Evolutionary conservation across 139 green algal species (phyloP), one percentile per base, ranked within the genome.

Genomic region (Asterochloris sp.): DNA sequence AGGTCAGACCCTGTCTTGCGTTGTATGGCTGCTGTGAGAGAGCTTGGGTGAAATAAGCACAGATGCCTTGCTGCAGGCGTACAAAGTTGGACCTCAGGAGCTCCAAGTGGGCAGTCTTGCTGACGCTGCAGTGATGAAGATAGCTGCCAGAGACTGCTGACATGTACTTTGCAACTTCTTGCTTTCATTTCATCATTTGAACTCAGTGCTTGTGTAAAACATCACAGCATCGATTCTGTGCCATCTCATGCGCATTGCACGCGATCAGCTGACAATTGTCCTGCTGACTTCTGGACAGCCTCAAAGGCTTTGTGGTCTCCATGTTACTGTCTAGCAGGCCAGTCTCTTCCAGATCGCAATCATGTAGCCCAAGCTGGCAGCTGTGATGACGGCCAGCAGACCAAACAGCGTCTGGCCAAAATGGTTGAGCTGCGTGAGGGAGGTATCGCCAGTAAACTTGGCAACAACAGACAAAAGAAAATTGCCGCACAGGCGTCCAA

Each of bases 31-130:
- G 8, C 6, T 15, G 12, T 24, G 28, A 27, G 1, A 78, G 28
- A n/a, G n/a, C n/a, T n/a, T n/a, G n/a, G 29, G 0, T 64, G 13
- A 29, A 9, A 78, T 28, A 24, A 23, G n/a, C 0, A 1, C 12
- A 62, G 13, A 21, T 79, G 26, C 76, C 74, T 79, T 87, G 24
- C 71, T n/a, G 73, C 89, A 90, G 86, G 71, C 77, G 17, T 79
- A 90, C n/a, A 90, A 90, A 63, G 47, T 90, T 12, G 87, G 85
- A 0, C 76, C 83, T 24, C 60, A 89, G 60, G 84, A 93, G 78
- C 78, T 93, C 38, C 54, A 84, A 13, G 62, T 88, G 12, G 90
- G 87, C n/a, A 84, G 63, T 64, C 74, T 93, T 73, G 79, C 83
- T 29, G 85, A 90, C 15, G 83, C 88, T 16, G 68, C 83, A 26